A percentile compares a stretch with the other conserved stretches of the same genome.
Evolutionary conservation across 164 flowering plant genomes (phyloP).

Genomic region (Dillenia turbinata): DNA sequence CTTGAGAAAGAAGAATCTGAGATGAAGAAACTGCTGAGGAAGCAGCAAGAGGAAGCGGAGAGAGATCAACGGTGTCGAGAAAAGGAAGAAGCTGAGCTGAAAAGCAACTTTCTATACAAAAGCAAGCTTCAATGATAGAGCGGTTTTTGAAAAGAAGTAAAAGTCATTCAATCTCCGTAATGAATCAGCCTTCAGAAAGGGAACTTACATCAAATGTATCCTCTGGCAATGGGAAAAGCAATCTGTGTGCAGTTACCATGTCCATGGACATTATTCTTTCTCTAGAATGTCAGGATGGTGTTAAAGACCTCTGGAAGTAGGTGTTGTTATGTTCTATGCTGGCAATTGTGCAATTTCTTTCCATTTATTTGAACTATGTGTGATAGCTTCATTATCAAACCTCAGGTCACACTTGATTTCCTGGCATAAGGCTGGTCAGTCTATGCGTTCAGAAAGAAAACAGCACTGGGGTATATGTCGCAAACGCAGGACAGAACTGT

Average conservation of each 20-base stretch:
- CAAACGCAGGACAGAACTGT: constrained; percentile 61
- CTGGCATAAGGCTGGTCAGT: constrained; percentile 52
- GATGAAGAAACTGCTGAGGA: constrained; percentile 42
- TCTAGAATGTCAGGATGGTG: constrained; percentile 19
- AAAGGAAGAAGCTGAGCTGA: constrained; percentile 71
- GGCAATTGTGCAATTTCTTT: too few relatives aligned
- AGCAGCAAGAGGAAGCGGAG: constrained; percentile 78
- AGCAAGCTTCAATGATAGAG: constrained; percentile 93
- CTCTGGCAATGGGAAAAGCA: constrained; percentile 15
- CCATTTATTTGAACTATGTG: not conserved
- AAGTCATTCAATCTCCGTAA: constrained; percentile 21
- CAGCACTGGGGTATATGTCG: constrained; percentile 75
- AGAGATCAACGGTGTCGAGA: constrained; percentile 61
- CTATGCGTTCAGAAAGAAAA: constrained; percentile 34
- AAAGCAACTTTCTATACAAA: constrained; percentile 59
- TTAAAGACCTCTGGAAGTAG: constrained; percentile 49
- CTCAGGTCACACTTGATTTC: constrained; percentile 60
- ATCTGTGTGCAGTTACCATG: constrained; percentile 33
- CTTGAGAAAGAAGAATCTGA: constrained; percentile 74
- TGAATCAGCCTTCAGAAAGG: constrained; percentile 23
- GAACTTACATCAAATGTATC: constrained; percentile 18
- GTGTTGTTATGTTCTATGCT: constrained; percentile 5
- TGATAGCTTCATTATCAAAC: not conserved
- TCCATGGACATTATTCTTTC: constrained; percentile 60
- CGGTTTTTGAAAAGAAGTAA: constrained; percentile 70